A percentile compares a stretch with the other conserved stretches of the same genome.
phyloP scores from a whole-genome alignment of 371 early-diverging fungal species.

The Mortierella sp. region DNA sequence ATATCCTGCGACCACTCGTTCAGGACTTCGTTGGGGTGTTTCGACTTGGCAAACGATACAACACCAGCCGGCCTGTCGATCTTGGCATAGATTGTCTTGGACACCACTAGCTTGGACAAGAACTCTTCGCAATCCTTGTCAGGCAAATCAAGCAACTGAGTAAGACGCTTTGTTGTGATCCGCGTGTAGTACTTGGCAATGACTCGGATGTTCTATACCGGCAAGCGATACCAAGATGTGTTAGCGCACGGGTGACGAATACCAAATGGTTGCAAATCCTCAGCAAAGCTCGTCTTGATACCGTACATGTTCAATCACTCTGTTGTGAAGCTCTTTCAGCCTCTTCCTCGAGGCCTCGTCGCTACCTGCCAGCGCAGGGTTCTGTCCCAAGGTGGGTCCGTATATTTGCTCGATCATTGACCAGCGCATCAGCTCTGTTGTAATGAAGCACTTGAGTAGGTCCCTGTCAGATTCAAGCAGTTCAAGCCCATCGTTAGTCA shows the following conservation, averaged over 20 bases:
- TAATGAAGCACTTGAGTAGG: slow-evolving; percentile 89
- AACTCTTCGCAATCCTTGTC: slow-evolving; percentile 89
- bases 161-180: slow-evolving; percentile 82
- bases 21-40: slow-evolving; percentile 87
- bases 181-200: slow-evolving; percentile 95
- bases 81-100: slow-evolving; percentile 93
- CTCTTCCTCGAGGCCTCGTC: slow-evolving; percentile 84
- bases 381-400: slow-evolving; percentile 74
- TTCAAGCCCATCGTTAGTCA: slow-evolving; percentile 4
- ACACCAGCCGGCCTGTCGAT: slow-evolving; percentile 95
- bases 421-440: slow-evolving; percentile 95
- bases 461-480: slow-evolving; percentile 59
- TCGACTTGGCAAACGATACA: slow-evolving; percentile 85
- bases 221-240: not conserved
- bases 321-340: slow-evolving; percentile 87
- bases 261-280: not conserved
- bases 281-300: not conserved
- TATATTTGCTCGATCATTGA: slow-evolving; percentile 89
- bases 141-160: slow-evolving; percentile 79
- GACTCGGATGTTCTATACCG: slow-evolving; percentile 87
- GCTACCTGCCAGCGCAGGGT: slow-evolving; percentile 75
- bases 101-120: slow-evolving; percentile 91
- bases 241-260: not conserved
- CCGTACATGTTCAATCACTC: slow-evolving; percentile 93
- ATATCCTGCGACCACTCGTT: slow-evolving; percentile 95